These are phyloP conservation scores for Annulohypoxylon maeteangense DNA, from an alignment of 495 filamentous ascomycete species.

Conservation along the genomic window DNA sequence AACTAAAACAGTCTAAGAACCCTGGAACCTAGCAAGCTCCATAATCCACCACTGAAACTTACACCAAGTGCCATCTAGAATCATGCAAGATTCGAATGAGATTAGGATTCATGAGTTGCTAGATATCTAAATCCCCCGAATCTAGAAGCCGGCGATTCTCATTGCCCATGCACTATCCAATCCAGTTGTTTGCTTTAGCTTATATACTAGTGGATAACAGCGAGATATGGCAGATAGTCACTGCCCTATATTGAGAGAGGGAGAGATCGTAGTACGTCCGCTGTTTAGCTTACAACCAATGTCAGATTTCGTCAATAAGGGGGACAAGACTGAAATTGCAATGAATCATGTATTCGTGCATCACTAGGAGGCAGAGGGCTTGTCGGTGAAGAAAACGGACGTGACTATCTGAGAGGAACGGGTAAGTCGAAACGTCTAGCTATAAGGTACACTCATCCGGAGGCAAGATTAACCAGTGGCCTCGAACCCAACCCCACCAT, in stretches of 20 bases:
- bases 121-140: too few species aligned
- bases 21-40: neutral
- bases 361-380: neutral
- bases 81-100: too few species aligned
- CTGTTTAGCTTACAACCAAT: neutral
- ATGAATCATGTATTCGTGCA: neutral
- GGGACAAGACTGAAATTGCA: neutral
- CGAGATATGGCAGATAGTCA: neutral
- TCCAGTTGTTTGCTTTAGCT: too few species aligned
- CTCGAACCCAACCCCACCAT: too few species aligned
- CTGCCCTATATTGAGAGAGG: neutral
- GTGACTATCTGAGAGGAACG: slow-evolving; percentile 4
- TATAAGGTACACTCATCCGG: slow-evolving; percentile 6
- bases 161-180: too few species aligned
- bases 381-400: slow-evolving; percentile 9
- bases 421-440: slow-evolving; percentile 6
- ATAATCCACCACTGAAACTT: neutral
- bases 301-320: neutral
- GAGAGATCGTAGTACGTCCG: neutral
- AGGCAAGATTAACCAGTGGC: neutral
- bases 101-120: too few species aligned
- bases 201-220: neutral
- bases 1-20: neutral
- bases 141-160: too few species aligned
- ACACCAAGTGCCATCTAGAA: too few species aligned